Evolutionary conservation across 169 alveolate genomes (phyloP).

Genomic region (Toxoplasma gondii): DNA sequence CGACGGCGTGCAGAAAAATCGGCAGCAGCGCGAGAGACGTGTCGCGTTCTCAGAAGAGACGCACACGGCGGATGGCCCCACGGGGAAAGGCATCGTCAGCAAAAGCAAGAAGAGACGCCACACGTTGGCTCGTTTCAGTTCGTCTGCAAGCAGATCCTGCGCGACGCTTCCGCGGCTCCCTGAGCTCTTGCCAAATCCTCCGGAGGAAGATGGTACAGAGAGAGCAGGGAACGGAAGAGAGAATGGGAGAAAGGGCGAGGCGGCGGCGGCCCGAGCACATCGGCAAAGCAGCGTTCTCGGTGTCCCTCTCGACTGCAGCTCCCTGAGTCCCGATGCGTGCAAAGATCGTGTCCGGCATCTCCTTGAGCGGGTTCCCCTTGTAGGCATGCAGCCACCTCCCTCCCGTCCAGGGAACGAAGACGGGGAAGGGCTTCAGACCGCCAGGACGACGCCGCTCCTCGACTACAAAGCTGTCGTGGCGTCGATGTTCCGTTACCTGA

Average conservation of each 20-base stretch:
- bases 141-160: not conserved
- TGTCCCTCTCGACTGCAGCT: not conserved
- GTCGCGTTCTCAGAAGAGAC: not conserved
- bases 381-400: not conserved
- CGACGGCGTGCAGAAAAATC: not conserved
- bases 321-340: constrained; percentile 2
- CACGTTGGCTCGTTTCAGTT: not conserved
- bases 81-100: not conserved
- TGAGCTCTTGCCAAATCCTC: not conserved
- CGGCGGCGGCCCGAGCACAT: not conserved
- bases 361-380: not conserved
- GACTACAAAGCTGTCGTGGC: constrained; percentile 8
- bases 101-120: not conserved
- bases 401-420: not conserved
- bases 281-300: not conserved
- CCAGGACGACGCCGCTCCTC: not conserved
- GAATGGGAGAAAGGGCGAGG: not conserved
- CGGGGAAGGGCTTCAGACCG: not conserved
- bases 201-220: not conserved
- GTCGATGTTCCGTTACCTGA: not conserved
- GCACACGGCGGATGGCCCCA: not conserved
- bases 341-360: not conserved
- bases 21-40: constrained; percentile 4
- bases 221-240: not conserved
- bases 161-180: not conserved